Base-by-base conservation (phyloP, 768 basidiomycete species). In the Collybia mongolica region DNA sequence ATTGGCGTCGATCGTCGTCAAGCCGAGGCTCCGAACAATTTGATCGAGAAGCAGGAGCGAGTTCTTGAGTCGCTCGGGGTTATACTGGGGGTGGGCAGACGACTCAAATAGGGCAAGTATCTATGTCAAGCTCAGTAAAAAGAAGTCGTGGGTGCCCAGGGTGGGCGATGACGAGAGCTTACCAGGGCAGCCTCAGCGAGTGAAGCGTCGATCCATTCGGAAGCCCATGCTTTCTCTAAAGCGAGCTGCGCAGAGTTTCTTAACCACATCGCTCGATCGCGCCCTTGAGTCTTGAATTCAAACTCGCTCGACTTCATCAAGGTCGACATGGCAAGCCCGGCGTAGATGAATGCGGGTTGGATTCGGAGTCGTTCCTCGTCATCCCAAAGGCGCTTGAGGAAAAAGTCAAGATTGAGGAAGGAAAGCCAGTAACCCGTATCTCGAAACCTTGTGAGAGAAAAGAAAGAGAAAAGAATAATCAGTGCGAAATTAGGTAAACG, bases 41-140 rank as follows among this genome's bases (percentile, higher is more conserved):
- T 74, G 72, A 61, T 92, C 90, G 26, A 91, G 72, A 19, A 76
- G 70, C 36, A 77, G 61, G 8, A 92, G 69, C 0, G 88, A 74
- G 17, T 66, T 65, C 18, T 72, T 69, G 9, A 81, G 76, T 12
- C 83, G 77, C 18, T 79, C 75, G 3, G 77, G 71, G 18, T 75
- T 77, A 60, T 89, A 78, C 38, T 77, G 70, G 5, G 87, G 88
- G 52, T 91, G 86, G 4, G 84, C 78, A 1, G 86, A 90, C 0
- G 81, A 78, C 63, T 92, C 90, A 57, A 88, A 92, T 2, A 92
- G 69, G 5, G 89, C 85, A 7, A 91, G 74, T 43, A 92, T 81
- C 88, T 88, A 39, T 17, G 24, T 15, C 12, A 28, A 37, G 39
- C 38, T 24, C 38, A 39, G 44, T 32, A 32, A 14, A 11, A 9